Conservation (phyloP, 2,329 filamentous ascomycete species). For the Gnomoniopsis sp. region DNA sequence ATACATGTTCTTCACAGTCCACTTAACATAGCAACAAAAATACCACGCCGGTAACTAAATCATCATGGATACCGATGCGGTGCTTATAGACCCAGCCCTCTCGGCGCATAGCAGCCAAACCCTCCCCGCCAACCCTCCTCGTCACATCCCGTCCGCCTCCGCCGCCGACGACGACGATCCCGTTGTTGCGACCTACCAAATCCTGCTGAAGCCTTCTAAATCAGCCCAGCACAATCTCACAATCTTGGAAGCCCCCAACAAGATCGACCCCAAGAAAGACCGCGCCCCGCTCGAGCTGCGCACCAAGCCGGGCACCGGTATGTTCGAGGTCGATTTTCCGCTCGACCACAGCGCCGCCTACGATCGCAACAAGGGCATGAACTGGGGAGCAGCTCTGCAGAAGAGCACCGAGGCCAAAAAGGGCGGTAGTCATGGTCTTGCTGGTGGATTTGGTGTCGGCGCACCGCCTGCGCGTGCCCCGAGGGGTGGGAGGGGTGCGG, state of each 20-base stretch:
- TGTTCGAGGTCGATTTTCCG: conserved; percentile 90
- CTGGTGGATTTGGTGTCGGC: conserved; percentile 69
- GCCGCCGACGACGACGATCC: conserved; percentile 54
- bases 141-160: not conserved
- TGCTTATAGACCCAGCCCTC: conserved; percentile 15
- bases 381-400: conserved; percentile 76
- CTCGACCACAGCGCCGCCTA: conserved; percentile 71
- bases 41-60: not conserved
- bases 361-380: conserved; percentile 76
- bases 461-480: conserved; percentile 35
- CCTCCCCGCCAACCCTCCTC: not conserved
- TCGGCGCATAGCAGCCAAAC: conserved; percentile 6
- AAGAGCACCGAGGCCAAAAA: conserved; percentile 56
- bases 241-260: conserved; percentile 87
- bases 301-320: conserved; percentile 75
- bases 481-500: conserved; percentile 33
- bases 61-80: conserved; percentile 13
- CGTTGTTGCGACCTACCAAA: conserved; percentile 71
- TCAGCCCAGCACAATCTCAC: conserved; percentile 63
- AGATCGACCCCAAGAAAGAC: conserved; percentile 53
- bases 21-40: not conserved
- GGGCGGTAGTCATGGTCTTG: conserved; percentile 65
- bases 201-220: conserved; percentile 77
- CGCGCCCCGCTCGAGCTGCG: conserved; percentile 67
- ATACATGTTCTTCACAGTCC: not conserved